Evolutionary conservation across 108 stramenopile genomes (phyloP), one percentile per base, ranked within the genome.

Genomic region (Epipyxis sp.): DNA sequence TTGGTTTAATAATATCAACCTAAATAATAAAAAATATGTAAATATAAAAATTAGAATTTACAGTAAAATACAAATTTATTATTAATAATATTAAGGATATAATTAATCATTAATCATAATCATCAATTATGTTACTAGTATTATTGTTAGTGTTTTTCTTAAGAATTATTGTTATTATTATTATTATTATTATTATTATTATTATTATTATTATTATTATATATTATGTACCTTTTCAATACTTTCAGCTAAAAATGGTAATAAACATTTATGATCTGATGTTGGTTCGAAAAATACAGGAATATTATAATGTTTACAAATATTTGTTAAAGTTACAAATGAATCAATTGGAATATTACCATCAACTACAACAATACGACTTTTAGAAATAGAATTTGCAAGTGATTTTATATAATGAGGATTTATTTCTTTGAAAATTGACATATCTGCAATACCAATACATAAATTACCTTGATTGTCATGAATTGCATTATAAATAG

Each of bases 391-490:
- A 3, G 25, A 2, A 6, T 68, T 77, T 3, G 45, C 10, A 2
- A 88, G 72, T 40, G 79, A 78, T 61, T 72, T 72, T 1, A 43
- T 37, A 34, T 83, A 42, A 41, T 88, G 89, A 41, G 83, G 72
- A 0, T 84, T 81, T 20, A 92, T 86, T 25, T 78, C 46, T 37
- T 79, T 67, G 16, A 91, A 76, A 20, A 87, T 88, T 44, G 76
- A 77, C 91, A 92, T 93, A 76, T 94, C 93, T 30, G 95, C 94
- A 57, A 96, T 81, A 1, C 90, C 93, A 16, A 87, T 85, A 44
- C 91, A 78, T 42, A 96, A 76, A 57, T 92, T 91, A 20, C 90
- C 90, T 6, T 72, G 58, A 42, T 59, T 69, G 45, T 93, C 87
- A 40, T 91, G 59, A 20, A 94, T 76, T 16, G 92, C 93, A 69